A percentile compares a stretch with the other conserved stretches of the same genome.
phyloP scores from a whole-genome alignment of 148 eudicot genomes.

The Fallopia convolvulus region DNA sequence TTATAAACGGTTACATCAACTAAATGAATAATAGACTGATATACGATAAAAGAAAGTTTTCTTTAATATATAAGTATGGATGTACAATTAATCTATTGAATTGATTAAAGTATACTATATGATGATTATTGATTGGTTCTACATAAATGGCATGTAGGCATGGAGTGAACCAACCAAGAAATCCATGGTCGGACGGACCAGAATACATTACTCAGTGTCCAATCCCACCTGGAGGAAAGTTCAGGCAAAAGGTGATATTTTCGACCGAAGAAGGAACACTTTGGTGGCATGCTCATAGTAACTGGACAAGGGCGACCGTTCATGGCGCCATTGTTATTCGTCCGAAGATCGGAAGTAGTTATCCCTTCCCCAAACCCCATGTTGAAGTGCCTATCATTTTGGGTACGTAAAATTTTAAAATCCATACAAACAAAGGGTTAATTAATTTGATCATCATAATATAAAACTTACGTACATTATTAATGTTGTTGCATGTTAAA shows the following conservation, averaged over 20 bases:
- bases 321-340: neutral
- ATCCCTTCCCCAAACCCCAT: conserved; percentile 2
- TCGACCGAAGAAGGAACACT: neutral
- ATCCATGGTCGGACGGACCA: conserved; percentile 4
- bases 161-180: conserved; percentile 3
- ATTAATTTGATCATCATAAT: too few relatives aligned
- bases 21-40: too few relatives aligned
- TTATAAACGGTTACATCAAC: too few relatives aligned
- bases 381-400: neutral
- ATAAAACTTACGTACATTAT: neutral
- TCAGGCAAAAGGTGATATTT: conserved; percentile 1
- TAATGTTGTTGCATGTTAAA: neutral
- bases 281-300: conserved; percentile 5
- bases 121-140: neutral
- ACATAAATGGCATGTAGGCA: neutral
- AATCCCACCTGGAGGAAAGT: neutral
- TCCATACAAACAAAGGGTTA: too few relatives aligned
- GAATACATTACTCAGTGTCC: conserved; percentile 1
- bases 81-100: too few relatives aligned
- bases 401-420: neutral
- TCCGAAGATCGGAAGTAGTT: neutral
- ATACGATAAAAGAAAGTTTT: too few relatives aligned
- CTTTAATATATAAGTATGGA: too few relatives aligned
- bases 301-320: conserved; percentile 2
- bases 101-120: too few relatives aligned